Evolutionary conservation across 2,329 filamentous ascomycete species (phyloP).

Genomic region (Herpotrichia juniperi): DNA sequence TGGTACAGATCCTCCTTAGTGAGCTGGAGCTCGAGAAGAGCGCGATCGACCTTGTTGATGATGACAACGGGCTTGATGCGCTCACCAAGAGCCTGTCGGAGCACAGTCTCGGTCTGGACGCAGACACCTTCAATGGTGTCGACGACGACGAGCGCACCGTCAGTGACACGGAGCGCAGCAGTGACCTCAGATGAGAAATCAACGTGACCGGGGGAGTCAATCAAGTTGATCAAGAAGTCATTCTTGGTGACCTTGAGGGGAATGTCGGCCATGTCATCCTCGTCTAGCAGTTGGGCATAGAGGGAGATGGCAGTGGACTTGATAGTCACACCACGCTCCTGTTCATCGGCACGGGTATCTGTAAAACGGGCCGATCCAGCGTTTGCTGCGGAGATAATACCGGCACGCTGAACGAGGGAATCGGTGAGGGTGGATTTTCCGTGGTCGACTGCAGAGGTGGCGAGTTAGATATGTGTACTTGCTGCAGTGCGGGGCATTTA

Average conservation of each 20-base stretch:
- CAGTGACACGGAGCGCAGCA: conserved; percentile 98
- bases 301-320: conserved; percentile 99
- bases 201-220: conserved; percentile 99
- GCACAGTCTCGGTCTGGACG: conserved; percentile 99
- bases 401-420: conserved; percentile 97
- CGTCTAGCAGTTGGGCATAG: conserved; percentile 80
- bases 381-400: conserved; percentile 99
- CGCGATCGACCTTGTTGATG: conserved; percentile 99
- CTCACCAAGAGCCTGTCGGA: conserved; percentile 98
- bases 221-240: conserved; percentile 99
- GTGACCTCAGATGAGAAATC: conserved; percentile 99
- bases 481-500: conserved; percentile 19
- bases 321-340: conserved; percentile 99
- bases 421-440: conserved; percentile 99
- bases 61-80: conserved; percentile 99
- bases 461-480: conserved; percentile 28
- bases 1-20: conserved; percentile 99
- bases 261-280: conserved; percentile 94
- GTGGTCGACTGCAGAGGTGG: conserved; percentile 76
- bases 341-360: conserved; percentile 95
- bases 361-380: conserved; percentile 95
- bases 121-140: conserved; percentile 99
- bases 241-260: conserved; percentile 86
- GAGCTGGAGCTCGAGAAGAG: conserved; percentile 98
- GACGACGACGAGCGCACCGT: conserved; percentile 99